Percentiles rank a stretch among this genome's conserved stretches.
These are phyloP conservation scores for Kandelia obovata DNA, from an alignment of 345 rosid species.

Conservation along the genomic window DNA sequence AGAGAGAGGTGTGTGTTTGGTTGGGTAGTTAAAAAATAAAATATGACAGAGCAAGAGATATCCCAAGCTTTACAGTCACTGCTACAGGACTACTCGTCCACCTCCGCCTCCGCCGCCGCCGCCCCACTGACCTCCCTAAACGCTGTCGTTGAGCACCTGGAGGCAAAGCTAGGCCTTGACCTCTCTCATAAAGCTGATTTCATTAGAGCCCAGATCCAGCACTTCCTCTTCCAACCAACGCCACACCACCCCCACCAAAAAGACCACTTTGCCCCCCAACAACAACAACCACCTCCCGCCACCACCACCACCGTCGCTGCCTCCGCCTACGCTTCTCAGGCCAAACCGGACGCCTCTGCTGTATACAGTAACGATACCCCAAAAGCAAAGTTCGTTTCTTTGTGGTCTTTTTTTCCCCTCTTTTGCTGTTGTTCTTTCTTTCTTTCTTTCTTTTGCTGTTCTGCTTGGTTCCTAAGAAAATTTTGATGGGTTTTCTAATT, in stretches of 20 bases:
- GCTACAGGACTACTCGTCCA: conserved; percentile 40
- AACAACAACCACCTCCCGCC: conserved; percentile 17
- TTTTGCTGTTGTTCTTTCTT: background rate
- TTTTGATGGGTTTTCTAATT: conserved; percentile 6
- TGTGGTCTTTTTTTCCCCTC: background rate
- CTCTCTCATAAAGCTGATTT: conserved; percentile 75
- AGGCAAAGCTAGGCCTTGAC: conserved; percentile 74
- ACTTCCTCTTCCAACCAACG: conserved; percentile 52
- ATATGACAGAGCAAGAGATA: conserved; percentile 31
- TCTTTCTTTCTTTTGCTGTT: background rate
- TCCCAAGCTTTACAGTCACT: conserved; percentile 29
- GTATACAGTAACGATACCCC: background rate
- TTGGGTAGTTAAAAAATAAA: conserved; percentile 23
- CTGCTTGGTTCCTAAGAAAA: conserved; percentile 10
- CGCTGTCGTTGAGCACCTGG: conserved; percentile 80
- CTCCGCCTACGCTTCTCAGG: conserved; percentile 22
- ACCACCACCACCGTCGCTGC: conserved; percentile 25
- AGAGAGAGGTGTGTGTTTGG: conserved; percentile 10
- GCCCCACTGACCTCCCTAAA: conserved; percentile 53
- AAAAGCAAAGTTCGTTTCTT: background rate
- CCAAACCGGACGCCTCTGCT: conserved; percentile 25
- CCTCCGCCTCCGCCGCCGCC: conserved; percentile 55
- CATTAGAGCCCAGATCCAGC: conserved; percentile 75
- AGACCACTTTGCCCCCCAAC: conserved; percentile 50
- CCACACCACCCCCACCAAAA: conserved; percentile 28